These are phyloP conservation scores for Gracilariopsis chorda DNA, from an alignment of 23 red algal genomes.

Conservation along the genomic window DNA sequence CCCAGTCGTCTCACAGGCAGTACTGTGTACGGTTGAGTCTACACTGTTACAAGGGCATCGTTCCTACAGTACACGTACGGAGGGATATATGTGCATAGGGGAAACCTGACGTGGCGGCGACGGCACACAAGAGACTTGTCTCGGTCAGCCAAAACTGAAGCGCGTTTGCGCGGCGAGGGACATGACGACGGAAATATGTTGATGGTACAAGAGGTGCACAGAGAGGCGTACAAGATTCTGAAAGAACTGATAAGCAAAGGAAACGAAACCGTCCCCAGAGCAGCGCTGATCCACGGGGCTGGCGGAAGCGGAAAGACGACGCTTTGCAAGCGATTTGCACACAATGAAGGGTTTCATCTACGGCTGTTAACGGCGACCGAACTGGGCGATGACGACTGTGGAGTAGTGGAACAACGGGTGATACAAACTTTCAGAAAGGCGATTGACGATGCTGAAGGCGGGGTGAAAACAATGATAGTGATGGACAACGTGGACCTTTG, in stretches of 20 bases:
- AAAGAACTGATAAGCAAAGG: neutral
- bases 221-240: neutral
- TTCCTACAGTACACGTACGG: no score
- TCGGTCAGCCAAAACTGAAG: no score
- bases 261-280: neutral
- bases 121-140: no score
- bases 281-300: conserved; percentile 79
- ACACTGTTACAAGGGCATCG: no score
- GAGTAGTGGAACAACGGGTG: neutral
- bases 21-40: no score
- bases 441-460: neutral
- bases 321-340: conserved; percentile 9
- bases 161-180: no score
- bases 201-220: no score
- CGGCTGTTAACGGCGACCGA: neutral
- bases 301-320: conserved; percentile 91
- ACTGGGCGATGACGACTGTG: neutral
- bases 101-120: no score
- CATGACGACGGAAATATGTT: no score
- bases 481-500: neutral
- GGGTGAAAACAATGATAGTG: neutral
- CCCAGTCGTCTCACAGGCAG: no score
- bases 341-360: neutral
- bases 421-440: neutral
- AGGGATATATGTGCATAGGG: no score